phyloP scores from a whole-genome alignment of 768 basidiomycete genomes.

The Lepiota venenata region DNA sequence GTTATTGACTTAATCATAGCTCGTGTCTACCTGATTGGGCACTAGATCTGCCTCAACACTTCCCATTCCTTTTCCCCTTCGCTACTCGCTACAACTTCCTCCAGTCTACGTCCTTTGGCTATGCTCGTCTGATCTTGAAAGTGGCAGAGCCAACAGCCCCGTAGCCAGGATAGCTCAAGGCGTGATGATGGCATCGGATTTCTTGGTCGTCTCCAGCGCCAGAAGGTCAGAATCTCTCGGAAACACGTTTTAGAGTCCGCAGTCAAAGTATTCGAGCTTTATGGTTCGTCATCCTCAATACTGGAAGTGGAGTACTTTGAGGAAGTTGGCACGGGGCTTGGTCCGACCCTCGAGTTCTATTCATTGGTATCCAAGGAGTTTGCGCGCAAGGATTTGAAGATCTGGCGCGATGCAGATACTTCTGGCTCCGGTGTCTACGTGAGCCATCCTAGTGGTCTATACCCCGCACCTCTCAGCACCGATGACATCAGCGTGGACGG shows the following conservation, averaged over 20 bases:
- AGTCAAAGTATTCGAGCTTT: constrained; percentile 94
- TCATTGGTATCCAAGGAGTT: constrained; percentile 97
- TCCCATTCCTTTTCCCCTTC: constrained; percentile 99
- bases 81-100: constrained; percentile 96
- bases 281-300: constrained; percentile 90
- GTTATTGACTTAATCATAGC: constrained; percentile 34
- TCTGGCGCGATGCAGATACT: constrained; percentile 88
- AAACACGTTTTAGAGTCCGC: constrained; percentile 95
- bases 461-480: constrained; percentile 76
- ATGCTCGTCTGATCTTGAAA: constrained; percentile 92
- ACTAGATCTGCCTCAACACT: constrained; percentile 90
- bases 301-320: constrained; percentile 99
- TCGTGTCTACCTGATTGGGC: constrained; percentile 98
- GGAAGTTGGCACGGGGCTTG: constrained; percentile 96
- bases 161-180: constrained; percentile 74
- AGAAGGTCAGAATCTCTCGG: constrained; percentile 95
- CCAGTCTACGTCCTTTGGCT: constrained; percentile 97
- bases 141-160: constrained; percentile 87
- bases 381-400: constrained; percentile 79
- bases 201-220: constrained; percentile 87
- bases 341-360: constrained; percentile 98
- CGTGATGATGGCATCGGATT: constrained; percentile 91
- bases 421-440: constrained; percentile 66
- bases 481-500: constrained; percentile 71
- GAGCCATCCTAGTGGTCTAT: constrained; percentile 80